These are phyloP conservation scores for Emericellopsis cladophorae DNA, from an alignment of 2,329 filamentous ascomycete species.

Conservation along the genomic window DNA sequence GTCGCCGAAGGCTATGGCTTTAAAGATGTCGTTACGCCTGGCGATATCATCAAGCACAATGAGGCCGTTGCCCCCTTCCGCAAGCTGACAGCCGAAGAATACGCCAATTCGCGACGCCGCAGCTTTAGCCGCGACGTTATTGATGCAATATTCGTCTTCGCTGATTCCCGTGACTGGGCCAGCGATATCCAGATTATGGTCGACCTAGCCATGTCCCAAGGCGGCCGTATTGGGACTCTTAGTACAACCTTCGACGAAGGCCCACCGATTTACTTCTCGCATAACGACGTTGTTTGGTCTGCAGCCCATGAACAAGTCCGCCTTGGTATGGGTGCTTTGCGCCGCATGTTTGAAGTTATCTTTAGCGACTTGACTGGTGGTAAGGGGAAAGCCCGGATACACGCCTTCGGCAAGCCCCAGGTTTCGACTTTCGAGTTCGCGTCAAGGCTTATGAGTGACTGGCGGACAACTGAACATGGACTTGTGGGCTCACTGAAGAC, in stretches of 20 bases:
- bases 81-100: constrained; percentile 68
- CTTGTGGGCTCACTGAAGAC: constrained; percentile 69
- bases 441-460: constrained; percentile 71
- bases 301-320: constrained; percentile 82
- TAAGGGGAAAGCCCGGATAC: constrained; percentile 61
- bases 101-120: constrained; percentile 51
- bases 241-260: constrained; percentile 74
- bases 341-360: constrained; percentile 77
- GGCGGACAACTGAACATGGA: constrained; percentile 73
- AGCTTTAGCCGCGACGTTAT: constrained; percentile 53
- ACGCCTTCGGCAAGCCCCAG: constrained; percentile 89
- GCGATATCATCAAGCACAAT: constrained; percentile 91
- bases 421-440: constrained; percentile 88
- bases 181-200: constrained; percentile 95
- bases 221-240: constrained; percentile 69
- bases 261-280: constrained; percentile 79
- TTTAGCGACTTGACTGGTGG: constrained; percentile 67
- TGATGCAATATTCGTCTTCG: constrained; percentile 89
- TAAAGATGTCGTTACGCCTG: constrained; percentile 82
- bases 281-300: constrained; percentile 90
- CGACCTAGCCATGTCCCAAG: constrained; percentile 80
- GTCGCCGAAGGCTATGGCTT: constrained; percentile 90
- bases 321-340: constrained; percentile 85
- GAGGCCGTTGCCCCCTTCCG: constrained; percentile 82
- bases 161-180: constrained; percentile 88